phyloP scores from a whole-genome alignment of 1,139 yeast genomes.

The Yamadazyma songkhlaensis region DNA sequence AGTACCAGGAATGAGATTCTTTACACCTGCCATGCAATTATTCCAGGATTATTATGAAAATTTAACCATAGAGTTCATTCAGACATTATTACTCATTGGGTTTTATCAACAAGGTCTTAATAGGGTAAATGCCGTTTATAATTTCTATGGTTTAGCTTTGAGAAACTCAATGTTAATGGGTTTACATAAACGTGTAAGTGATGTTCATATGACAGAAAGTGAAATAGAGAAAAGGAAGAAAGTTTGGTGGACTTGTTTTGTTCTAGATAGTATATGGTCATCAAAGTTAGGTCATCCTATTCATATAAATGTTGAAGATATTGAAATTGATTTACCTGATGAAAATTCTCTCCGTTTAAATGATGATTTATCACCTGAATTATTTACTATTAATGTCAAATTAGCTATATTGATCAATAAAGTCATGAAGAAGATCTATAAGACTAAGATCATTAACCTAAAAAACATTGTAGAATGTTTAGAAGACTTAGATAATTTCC shows the following conservation, averaged over 20 bases:
- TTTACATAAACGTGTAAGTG: constrained; percentile 7
- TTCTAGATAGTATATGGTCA: constrained; percentile 13
- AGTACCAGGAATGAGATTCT: constrained; percentile 15
- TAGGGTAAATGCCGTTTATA: constrained; percentile 10
- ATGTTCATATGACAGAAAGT: constrained; percentile 1
- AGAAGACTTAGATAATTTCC: constrained; percentile 10
- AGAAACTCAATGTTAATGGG: constrained; percentile 13
- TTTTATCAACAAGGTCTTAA: constrained; percentile 15
- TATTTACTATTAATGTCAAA: constrained; percentile 9
- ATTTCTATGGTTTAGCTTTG: constrained; percentile 13
- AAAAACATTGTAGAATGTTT: constrained; percentile 11
- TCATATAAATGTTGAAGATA: constrained; percentile 10
- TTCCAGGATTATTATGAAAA: constrained; percentile 10
- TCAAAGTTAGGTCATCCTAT: constrained; percentile 13
- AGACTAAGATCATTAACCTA: constrained; percentile 8
- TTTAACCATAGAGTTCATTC: constrained; percentile 10
- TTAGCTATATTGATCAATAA: constrained; percentile 8
- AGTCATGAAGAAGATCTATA: constrained; percentile 11
- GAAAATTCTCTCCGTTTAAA: background rate
- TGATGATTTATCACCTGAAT: constrained; percentile 9
- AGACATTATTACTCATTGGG: constrained; percentile 11
- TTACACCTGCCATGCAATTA: constrained; percentile 12
- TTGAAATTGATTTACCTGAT: background rate
- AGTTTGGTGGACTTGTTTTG: constrained; percentile 15
- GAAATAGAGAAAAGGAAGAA: constrained; percentile 11